Conservation (phyloP, 257 asterid species). For the Nicotiana obtusifolia region DNA sequence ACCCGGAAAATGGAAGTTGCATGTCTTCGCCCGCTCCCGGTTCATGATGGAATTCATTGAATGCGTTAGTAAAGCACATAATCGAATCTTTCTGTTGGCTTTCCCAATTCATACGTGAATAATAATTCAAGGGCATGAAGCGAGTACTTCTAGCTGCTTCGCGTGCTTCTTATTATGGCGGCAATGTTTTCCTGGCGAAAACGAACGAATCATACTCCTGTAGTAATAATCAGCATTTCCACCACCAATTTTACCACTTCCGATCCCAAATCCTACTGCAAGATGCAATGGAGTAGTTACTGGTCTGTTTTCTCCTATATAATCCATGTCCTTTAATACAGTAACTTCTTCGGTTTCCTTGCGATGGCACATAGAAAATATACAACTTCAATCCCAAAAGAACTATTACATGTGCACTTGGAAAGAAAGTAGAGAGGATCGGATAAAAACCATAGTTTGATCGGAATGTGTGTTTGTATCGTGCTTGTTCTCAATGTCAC, state of each 20-base stretch:
- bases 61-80: too few species aligned
- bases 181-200: too few species aligned
- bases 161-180: too few species aligned
- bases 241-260: constrained; percentile 20
- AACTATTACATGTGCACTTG: not conserved
- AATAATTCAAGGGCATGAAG: too few species aligned
- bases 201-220: constrained; percentile 43
- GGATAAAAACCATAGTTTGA: constrained; percentile 25
- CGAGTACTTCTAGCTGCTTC: too few species aligned
- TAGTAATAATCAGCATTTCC: constrained; percentile 37
- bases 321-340: constrained; percentile 12
- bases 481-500: constrained; percentile 37
- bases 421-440: constrained; percentile 18
- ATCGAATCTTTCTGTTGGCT: too few species aligned
- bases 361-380: constrained; percentile 14
- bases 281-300: constrained; percentile 64
- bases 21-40: too few species aligned
- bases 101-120: too few species aligned
- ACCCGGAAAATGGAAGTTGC: too few species aligned
- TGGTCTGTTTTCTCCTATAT: constrained; percentile 37
- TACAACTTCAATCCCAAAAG: not conserved
- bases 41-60: too few species aligned
- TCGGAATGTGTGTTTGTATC: constrained; percentile 24
- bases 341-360: constrained; percentile 19
- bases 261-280: constrained; percentile 63